Base-by-base conservation (phyloP, 2,329 filamentous ascomycete species). In the Phoma sp. region DNA sequence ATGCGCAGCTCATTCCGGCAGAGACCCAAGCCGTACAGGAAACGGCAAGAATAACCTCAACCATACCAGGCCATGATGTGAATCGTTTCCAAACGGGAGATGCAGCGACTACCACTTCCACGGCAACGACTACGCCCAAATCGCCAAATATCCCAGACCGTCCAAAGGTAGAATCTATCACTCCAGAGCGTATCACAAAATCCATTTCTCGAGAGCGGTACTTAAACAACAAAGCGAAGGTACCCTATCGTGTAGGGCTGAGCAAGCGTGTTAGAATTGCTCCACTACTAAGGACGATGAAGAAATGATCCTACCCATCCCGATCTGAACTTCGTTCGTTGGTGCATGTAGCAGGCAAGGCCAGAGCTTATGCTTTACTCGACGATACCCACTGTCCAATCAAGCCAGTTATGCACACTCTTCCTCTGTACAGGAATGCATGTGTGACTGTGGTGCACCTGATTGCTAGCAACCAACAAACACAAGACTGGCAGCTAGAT, bases 241-340 rank as follows among this genome's bases (percentile, higher is more conserved):
- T 76, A 18, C 63, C 69, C 2, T 79, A 80, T 42, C 70, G 80
- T 20, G 80, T 83, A 34, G 80, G 80, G 2, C 66, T 83, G 30
- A 82, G 80, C 64, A 79, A 77, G 67, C 74, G 76, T 34, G 76
- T 75, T 18, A 75, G 78, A 47, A 81, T 83, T 46, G 73, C 80
- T 34, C 79, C 80, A 7, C 62, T 83, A 37, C 67, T 82, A 46
- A 80, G 78, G 55, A 69, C 71, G 2, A 69, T 82, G 39, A 77
- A 73, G 67, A 81, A 81, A 64, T 81, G 42, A 43, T 20, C 11
- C 12, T 14, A 3, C 14, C 10, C 17, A 14, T 9, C 17, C 25
- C 14, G n/a, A 10, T 29, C 21, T 26, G 20, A 29, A 18, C n/a
- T 17, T 9, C 26, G 34, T 21, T 18, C 40, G 25, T 25, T 32